These are phyloP conservation scores for Microsporum ferrugineum DNA, from an alignment of 2,329 filamentous ascomycete species.

Conservation along the genomic window DNA sequence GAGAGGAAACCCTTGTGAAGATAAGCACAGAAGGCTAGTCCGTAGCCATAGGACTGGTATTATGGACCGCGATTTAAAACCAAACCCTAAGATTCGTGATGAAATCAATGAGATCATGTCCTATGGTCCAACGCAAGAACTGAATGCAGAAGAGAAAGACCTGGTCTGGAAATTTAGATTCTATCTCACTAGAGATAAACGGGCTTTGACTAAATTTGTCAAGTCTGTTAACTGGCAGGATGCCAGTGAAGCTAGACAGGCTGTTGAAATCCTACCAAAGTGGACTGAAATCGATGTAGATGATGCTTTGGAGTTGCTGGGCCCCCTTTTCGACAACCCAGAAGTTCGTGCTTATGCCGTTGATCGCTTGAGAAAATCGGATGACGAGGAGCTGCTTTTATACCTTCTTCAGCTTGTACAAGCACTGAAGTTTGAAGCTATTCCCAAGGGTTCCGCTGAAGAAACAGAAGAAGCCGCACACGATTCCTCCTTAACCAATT, in stretches of 20 bases:
- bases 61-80: slow-evolving; percentile 86
- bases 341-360: slow-evolving; percentile 88
- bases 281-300: slow-evolving; percentile 98
- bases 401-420: slow-evolving; percentile 93
- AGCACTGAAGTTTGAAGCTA: slow-evolving; percentile 85
- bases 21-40: slow-evolving; percentile 84
- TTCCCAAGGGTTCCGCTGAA: slow-evolving; percentile 49
- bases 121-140: slow-evolving; percentile 80
- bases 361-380: slow-evolving; percentile 77
- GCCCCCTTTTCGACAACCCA: slow-evolving; percentile 79
- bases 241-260: slow-evolving; percentile 71
- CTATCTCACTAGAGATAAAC: slow-evolving; percentile 83
- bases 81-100: slow-evolving; percentile 89
- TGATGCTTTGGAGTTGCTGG: slow-evolving; percentile 85
- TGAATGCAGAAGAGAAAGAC: slow-evolving; percentile 87
- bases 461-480: slow-evolving; percentile 47
- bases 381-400: slow-evolving; percentile 79
- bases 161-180: slow-evolving; percentile 96
- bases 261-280: slow-evolving; percentile 75
- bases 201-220: slow-evolving; percentile 88
- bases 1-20: slow-evolving; percentile 84
- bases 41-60: slow-evolving; percentile 89
- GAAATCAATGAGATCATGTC: slow-evolving; percentile 84
- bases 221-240: slow-evolving; percentile 96
- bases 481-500: slow-evolving; percentile 77